These are phyloP conservation scores for Naganishia onofrii DNA, from an alignment of 768 basidiomycete genomes.

Conservation along the genomic window DNA sequence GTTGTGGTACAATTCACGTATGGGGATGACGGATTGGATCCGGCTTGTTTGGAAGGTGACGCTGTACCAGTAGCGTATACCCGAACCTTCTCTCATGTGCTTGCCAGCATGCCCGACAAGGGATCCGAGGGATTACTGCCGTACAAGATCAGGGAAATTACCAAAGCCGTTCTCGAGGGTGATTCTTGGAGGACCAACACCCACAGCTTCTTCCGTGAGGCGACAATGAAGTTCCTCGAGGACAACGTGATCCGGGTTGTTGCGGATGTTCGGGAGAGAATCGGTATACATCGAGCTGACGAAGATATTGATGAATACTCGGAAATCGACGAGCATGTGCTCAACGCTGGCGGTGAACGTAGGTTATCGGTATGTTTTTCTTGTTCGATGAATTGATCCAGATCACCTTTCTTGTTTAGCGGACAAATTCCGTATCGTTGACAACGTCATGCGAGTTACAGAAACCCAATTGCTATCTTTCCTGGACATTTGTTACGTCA, in stretches of 20 bases:
- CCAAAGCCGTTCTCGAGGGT: conserved; percentile 45
- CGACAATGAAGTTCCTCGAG: conserved; percentile 63
- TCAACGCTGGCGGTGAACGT: conserved; percentile 74
- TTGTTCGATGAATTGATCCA: conserved; percentile 3
- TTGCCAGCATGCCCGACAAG: conserved; percentile 65
- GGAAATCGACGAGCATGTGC: conserved; percentile 56
- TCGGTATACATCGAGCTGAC: conserved; percentile 77
- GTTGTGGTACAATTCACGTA: conserved; percentile 96
- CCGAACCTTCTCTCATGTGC: conserved; percentile 80
- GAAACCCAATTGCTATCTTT: conserved; percentile 73
- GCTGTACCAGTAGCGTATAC: conserved; percentile 87
- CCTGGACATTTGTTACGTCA: conserved; percentile 81
- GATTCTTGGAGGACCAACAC: conserved; percentile 42
- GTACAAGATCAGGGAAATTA: conserved; percentile 75
- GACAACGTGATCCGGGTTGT: conserved; percentile 66
- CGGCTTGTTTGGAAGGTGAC: conserved; percentile 92
- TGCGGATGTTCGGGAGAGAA: conserved; percentile 64
- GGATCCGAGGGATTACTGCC: conserved; percentile 67
- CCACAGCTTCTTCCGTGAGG: conserved; percentile 48
- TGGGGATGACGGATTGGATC: conserved; percentile 95
- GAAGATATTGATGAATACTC: conserved; percentile 70
- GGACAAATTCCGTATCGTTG: conserved; percentile 61
- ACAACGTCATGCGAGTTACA: conserved; percentile 83
- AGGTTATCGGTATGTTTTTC: conserved; percentile 37
- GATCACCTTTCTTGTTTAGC: conserved; percentile 29